phyloP scores from a whole-genome alignment of 2,329 filamentous ascomycete genomes.

The Hypomyces perniciosus region DNA sequence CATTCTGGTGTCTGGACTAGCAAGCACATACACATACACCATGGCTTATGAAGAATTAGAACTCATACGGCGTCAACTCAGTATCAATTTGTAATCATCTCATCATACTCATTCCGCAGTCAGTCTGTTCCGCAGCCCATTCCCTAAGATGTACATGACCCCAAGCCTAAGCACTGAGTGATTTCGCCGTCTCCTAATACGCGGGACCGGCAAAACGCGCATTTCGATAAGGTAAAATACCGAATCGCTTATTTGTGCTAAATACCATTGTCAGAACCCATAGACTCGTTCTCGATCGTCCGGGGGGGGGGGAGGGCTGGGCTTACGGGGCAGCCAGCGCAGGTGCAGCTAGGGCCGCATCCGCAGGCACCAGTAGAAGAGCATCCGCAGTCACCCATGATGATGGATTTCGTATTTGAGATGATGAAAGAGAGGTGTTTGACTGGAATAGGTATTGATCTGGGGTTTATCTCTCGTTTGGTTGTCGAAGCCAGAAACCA shows the following conservation, averaged over 20 bases:
- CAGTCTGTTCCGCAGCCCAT: too few relatives aligned
- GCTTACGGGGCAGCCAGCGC: conserved; percentile 39
- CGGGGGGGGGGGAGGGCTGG: background rate
- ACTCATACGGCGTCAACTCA: background rate
- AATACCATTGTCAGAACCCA: background rate
- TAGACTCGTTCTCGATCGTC: background rate
- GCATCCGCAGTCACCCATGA: conserved; percentile 39
- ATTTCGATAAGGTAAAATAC: background rate
- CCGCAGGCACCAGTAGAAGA: conserved; percentile 34
- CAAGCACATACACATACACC: too few relatives aligned
- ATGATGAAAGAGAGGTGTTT: background rate
- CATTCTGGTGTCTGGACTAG: too few relatives aligned
- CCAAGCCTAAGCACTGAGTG: too few relatives aligned
- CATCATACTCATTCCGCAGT: background rate
- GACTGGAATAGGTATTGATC: background rate
- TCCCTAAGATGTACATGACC: too few relatives aligned
- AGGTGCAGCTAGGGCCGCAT: conserved; percentile 38
- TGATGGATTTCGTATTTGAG: conserved; percentile 20
- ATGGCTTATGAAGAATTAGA: too few relatives aligned
- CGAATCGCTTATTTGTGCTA: background rate
- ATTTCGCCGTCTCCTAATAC: background rate
- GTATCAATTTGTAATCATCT: conserved; percentile 2
- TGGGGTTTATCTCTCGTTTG: conserved; percentile 4
- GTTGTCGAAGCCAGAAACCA: too few relatives aligned
- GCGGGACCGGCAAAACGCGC: background rate